A percentile compares a stretch with the other conserved stretches of the same genome.
These are phyloP conservation scores for Rubia yunnanensis DNA, from an alignment of 257 asterid genomes.

Conservation along the genomic window DNA sequence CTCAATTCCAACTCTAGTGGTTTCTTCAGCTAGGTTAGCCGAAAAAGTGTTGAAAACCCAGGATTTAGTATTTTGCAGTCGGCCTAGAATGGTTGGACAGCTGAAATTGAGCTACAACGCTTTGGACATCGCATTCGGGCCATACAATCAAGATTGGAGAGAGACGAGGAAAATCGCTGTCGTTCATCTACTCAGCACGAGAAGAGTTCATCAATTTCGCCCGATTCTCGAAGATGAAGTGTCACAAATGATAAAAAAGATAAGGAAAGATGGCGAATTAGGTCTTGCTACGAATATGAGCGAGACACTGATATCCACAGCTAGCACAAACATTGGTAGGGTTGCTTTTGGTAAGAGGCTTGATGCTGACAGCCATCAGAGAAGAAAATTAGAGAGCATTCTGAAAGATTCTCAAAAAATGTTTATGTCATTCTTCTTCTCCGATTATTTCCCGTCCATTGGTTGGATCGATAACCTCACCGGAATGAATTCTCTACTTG, in stretches of 20 bases:
- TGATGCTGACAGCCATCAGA: neutral
- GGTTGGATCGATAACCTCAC: neutral
- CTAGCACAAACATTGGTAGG: neutral
- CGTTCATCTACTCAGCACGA: conserved; percentile 19
- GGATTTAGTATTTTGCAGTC: conserved; percentile 16
- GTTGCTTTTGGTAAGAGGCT: conserved; percentile 1
- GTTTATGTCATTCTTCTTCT: neutral
- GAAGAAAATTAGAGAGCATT: neutral
- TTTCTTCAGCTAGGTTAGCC: no score
- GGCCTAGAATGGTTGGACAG: conserved; percentile 3
- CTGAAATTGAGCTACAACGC: conserved; percentile 14
- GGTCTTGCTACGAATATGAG: neutral
- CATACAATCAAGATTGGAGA: conserved; percentile 18
- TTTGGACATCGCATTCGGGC: conserved; percentile 17
- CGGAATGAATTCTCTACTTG: neutral
- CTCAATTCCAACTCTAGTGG: conserved; percentile 13
- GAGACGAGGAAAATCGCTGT: neutral
- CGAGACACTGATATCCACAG: neutral
- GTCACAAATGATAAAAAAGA: neutral
- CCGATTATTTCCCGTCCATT: neutral
- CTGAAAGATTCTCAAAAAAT: neutral
- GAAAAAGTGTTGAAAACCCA: conserved; percentile 13
- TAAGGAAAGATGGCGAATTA: neutral
- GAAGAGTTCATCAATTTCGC: neutral
- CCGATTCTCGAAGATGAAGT: neutral